Percentiles rank a stretch among this genome's conserved stretches.
These are phyloP conservation scores for Tetracentron sinense DNA, from an alignment of 164 flowering plant species.

Conservation along the genomic window DNA sequence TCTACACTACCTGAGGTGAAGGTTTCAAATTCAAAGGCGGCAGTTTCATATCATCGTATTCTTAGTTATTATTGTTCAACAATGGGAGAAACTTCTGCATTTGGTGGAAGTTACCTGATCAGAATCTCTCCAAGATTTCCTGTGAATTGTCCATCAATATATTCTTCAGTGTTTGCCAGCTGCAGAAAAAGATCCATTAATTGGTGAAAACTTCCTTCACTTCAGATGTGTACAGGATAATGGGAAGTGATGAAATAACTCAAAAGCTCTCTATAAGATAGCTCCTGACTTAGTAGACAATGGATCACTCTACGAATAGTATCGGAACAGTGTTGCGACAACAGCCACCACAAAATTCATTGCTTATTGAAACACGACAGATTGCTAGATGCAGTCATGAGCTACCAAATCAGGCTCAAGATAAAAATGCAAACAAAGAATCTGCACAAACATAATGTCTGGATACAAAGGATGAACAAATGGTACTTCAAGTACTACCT, in stretches of 20 bases:
- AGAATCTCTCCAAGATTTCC: slow-evolving; percentile 94
- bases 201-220: neutral
- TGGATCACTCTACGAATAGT: no score
- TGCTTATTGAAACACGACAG: no score
- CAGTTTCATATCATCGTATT: no score
- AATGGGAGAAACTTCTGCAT: neutral
- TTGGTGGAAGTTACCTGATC: slow-evolving; percentile 55
- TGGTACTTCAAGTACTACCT: slow-evolving; percentile 23
- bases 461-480: neutral
- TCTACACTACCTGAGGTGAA: no score
- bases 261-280: neutral
- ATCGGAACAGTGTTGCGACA: no score
- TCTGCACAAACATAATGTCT: slow-evolving; percentile 25
- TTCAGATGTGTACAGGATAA: neutral
- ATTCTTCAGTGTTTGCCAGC: slow-evolving; percentile 92
- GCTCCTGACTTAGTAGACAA: no score
- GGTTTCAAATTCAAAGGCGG: no score
- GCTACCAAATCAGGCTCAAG: neutral
- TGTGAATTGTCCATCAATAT: slow-evolving; percentile 75
- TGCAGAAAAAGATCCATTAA: slow-evolving; percentile 24
- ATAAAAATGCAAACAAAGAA: neutral
- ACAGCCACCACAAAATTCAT: no score
- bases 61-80: no score
- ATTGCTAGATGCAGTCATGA: no score
- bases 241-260: neutral